Conservation (phyloP, 441 rosid genomes). For the Francoa sonchifolia region DNA sequence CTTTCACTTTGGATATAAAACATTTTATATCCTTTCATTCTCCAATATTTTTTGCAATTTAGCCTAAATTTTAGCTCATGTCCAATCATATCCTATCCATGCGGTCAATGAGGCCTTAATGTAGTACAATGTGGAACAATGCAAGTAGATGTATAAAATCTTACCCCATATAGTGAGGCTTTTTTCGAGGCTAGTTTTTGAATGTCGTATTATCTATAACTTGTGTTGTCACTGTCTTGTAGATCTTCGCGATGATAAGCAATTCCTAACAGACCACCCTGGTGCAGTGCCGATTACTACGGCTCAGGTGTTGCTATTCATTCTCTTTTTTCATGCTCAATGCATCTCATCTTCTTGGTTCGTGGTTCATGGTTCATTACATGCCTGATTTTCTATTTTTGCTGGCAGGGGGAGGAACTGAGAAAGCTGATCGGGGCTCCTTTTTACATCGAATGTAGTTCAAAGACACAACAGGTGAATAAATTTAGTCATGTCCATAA, state of each 20-base stretch:
- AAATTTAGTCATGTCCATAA: constrained; percentile 1
- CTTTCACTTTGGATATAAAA: too few relatives aligned
- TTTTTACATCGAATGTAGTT: constrained; percentile 79
- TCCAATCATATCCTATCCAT: too few relatives aligned
- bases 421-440: constrained; percentile 71
- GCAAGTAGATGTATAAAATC: too few relatives aligned
- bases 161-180: too few relatives aligned
- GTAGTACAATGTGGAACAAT: too few relatives aligned
- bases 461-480: constrained; percentile 83
- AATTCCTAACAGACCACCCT: constrained; percentile 62
- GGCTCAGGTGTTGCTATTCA: constrained; percentile 41
- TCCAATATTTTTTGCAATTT: too few relatives aligned
- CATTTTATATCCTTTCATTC: too few relatives aligned
- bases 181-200: too few relatives aligned
- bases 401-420: constrained; percentile 66
- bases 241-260: constrained; percentile 91
- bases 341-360: background rate
- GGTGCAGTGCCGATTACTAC: constrained; percentile 78
- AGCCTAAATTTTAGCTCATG: too few relatives aligned
- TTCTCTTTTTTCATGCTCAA: constrained; percentile 3
- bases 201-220: too few relatives aligned
- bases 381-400: background rate
- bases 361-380: background rate
- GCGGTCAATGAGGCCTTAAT: too few relatives aligned
- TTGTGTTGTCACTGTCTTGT: too few relatives aligned